Percentiles rank a stretch among this genome's conserved stretches.
Conservation (phyloP, 139 green algal genomes). For the Yamagishiella unicocca region DNA sequence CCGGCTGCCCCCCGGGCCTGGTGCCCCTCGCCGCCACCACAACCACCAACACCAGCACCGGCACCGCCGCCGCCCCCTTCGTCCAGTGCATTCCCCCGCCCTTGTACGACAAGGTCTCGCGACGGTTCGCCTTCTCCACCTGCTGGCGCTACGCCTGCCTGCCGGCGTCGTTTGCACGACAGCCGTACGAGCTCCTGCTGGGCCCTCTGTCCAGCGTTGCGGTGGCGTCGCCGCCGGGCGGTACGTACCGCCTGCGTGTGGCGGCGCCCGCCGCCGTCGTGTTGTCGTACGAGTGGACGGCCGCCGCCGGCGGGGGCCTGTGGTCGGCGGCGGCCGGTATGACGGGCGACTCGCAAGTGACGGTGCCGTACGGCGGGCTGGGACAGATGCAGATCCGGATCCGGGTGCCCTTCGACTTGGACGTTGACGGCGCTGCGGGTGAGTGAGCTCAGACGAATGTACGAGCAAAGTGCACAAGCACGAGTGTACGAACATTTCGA, state of each 20-base stretch:
- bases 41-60: not conserved
- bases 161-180: not conserved
- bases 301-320: too few relatives aligned
- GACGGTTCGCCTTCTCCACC: not conserved
- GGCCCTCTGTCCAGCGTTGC: not conserved
- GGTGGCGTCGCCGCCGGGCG: not conserved
- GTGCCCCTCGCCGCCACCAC: not conserved
- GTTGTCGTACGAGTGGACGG: not conserved
- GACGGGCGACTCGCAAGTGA: not conserved
- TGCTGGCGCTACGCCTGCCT: slow-evolving; percentile 44
- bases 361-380: not conserved
- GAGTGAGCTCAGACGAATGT: too few relatives aligned
- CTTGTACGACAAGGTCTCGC: not conserved
- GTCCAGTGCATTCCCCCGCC: slow-evolving; percentile 6
- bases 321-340: not conserved
- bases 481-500: too few relatives aligned
- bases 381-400: not conserved
- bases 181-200: slow-evolving; percentile 15
- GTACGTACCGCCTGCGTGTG: not conserved
- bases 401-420: slow-evolving; percentile 1
- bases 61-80: not conserved
- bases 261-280: not conserved
- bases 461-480: too few relatives aligned
- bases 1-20: not conserved
- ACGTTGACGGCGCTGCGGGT: not conserved